phyloP scores from a whole-genome alignment of 2,329 filamentous ascomycete species.

The Cephalotrichum gorgonifer region DNA sequence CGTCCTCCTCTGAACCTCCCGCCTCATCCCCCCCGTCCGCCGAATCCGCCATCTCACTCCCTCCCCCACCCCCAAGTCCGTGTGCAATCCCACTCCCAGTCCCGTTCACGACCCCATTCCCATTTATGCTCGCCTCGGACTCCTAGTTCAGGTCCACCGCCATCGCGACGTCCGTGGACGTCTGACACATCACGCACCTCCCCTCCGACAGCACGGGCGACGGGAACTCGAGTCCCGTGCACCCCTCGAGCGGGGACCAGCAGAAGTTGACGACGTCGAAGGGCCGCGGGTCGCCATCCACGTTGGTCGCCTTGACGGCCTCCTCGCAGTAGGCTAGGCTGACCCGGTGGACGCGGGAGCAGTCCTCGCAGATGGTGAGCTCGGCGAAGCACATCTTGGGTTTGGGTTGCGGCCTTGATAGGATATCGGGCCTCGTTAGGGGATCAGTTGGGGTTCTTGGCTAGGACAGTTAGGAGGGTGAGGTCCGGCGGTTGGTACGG shows the following conservation, averaged over 20 bases:
- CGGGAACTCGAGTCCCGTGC: background rate
- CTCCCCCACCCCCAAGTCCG: too few species aligned
- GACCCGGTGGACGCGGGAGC: background rate
- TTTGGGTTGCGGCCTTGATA: background rate
- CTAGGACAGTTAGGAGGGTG: background rate
- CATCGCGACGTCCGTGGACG: background rate
- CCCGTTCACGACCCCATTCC: too few species aligned
- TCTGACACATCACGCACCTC: background rate
- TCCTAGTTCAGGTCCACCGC: background rate
- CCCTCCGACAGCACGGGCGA: background rate
- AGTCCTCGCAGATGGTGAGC: background rate
- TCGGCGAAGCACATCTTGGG: background rate
- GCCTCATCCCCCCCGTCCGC: too few species aligned
- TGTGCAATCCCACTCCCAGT: too few species aligned
- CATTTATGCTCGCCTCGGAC: too few species aligned
- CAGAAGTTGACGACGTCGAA: background rate
- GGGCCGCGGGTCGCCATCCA: background rate
- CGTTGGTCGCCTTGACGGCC: background rate
- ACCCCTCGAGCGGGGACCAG: background rate
- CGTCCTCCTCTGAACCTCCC: background rate
- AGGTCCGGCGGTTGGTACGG: too few species aligned
- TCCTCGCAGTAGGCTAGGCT: background rate
- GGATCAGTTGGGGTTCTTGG: too few species aligned
- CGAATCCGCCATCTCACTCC: too few species aligned
- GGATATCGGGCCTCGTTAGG: too few species aligned